phyloP scores from a whole-genome alignment of 1,139 yeast genomes.

The Lodderomyces parapsilosis region DNA sequence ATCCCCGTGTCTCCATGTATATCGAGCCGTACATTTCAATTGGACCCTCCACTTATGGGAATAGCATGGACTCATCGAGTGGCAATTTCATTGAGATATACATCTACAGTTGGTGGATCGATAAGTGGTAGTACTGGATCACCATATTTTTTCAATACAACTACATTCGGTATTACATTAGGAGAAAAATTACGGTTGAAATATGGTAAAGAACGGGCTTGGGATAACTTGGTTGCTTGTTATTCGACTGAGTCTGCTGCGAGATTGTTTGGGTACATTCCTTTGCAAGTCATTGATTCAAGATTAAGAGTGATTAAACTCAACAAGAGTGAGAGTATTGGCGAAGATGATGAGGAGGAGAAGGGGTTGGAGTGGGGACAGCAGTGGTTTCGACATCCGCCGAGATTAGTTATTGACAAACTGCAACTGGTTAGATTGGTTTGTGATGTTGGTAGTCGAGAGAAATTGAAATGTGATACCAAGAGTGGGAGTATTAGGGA shows the following conservation, averaged over 20 bases:
- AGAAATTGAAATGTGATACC: constrained; percentile 8
- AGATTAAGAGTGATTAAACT: constrained; percentile 5
- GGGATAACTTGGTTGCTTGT: constrained; percentile 6
- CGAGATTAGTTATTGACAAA: not conserved
- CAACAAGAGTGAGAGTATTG: not conserved
- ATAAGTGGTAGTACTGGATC: constrained; percentile 1
- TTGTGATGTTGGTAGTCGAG: constrained; percentile 11
- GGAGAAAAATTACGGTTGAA: constrained; percentile 2
- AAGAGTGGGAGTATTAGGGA: constrained; percentile 8
- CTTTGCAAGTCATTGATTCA: not conserved
- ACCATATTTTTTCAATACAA: constrained; percentile 3
- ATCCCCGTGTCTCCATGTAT: constrained; percentile 13
- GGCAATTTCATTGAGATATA: constrained; percentile 5
- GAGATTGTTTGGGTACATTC: constrained; percentile 5
- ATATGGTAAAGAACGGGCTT: constrained; percentile 3
- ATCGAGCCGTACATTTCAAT: constrained; percentile 1
- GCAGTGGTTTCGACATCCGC: constrained; percentile 2
- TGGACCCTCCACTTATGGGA: constrained; percentile 7
- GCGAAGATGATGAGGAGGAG: too few relatives aligned
- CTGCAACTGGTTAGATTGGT: constrained; percentile 5
- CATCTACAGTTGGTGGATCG: constrained; percentile 2
- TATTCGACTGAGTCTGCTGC: constrained; percentile 5
- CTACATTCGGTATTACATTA: constrained; percentile 8
- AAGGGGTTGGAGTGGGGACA: not conserved
- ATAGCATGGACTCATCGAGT: constrained; percentile 8